A percentile compares a stretch with the other conserved stretches of the same genome.
Evolutionary conservation across 768 basidiomycete species (phyloP).

Genomic region (Leccinum barrowsii): DNA sequence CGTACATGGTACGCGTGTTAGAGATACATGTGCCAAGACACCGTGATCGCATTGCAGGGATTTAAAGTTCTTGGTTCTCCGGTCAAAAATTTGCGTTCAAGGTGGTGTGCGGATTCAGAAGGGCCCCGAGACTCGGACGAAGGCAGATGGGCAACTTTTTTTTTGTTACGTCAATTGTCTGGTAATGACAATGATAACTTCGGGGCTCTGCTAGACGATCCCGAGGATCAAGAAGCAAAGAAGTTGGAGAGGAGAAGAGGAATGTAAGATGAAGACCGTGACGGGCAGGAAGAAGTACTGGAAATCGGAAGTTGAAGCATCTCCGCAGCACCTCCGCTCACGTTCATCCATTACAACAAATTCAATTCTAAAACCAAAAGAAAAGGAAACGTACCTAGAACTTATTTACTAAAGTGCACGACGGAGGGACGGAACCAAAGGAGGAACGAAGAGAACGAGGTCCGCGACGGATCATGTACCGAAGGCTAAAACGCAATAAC

Average conservation of each 20-base stretch:
- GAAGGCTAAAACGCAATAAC: neutral
- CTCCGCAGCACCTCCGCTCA: constrained; percentile 6
- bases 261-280: neutral
- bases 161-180: neutral
- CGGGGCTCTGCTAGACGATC: neutral
- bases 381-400: constrained; percentile 8
- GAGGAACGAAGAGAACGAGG: constrained; percentile 6
- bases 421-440: neutral
- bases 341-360: constrained; percentile 12
- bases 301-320: neutral
- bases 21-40: neutral
- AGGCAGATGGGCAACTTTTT: neutral
- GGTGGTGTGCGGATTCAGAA: neutral
- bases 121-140: neutral
- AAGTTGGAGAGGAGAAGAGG: neutral
- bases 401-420: constrained; percentile 1
- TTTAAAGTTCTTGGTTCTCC: neutral
- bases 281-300: neutral
- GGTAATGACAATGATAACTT: neutral
- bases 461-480: neutral
- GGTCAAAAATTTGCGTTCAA: neutral
- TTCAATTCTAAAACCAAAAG: neutral
- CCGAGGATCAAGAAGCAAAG: neutral
- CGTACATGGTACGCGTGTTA: neutral
- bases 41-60: neutral